Evolutionary conservation across 306 rosid genomes (phyloP), one percentile per base, ranked within the genome.

Genomic region (Medicago ruthenica): DNA sequence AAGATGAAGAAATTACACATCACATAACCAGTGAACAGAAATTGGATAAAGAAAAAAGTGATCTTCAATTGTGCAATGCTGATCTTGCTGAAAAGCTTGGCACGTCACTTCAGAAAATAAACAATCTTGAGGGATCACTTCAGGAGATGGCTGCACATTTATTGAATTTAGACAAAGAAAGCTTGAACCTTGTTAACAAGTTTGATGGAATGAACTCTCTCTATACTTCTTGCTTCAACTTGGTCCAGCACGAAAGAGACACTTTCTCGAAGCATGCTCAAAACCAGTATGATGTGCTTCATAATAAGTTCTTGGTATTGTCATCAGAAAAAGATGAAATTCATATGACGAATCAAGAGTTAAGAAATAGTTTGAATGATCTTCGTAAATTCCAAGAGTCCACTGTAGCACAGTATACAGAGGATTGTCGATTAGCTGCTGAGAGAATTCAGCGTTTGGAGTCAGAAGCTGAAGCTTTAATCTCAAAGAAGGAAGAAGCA

Each of bases 131-230:
- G 74, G 84, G 71, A 80, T 68, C 85, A 44, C 70, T 87, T 75
- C 89, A 86, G 68, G 73, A 79, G 75, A 79, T 86, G 79, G 84
- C 85, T 73, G 63, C 83, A 51, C 83, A 80, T 72, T 74, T 92
- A 86, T 80, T 83, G 74, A 82, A 88, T 76, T 70, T 90, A 84
- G 97, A 92, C 77, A 87, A 71, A 68, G 85, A 83, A 74, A 89
- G 89, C 86, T 79, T 82, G 81, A 83, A 65, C 57, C 85, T 92
- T 79, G 77, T 84, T 72, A 85, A 75, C 65, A 87, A 90, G 81
- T 92, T 95, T 75, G 88, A 88, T 67, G 84, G 83, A 83, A 84
- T 95, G 82, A 85, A 70, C 86, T 82, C 79, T 71, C 91, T 90
- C 24, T 78, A 87, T 71, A 91, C 84, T 79, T 79, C 88, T 40